phyloP scores from a whole-genome alignment of 768 basidiomycete species.

The Boletus rubroflammeus region DNA sequence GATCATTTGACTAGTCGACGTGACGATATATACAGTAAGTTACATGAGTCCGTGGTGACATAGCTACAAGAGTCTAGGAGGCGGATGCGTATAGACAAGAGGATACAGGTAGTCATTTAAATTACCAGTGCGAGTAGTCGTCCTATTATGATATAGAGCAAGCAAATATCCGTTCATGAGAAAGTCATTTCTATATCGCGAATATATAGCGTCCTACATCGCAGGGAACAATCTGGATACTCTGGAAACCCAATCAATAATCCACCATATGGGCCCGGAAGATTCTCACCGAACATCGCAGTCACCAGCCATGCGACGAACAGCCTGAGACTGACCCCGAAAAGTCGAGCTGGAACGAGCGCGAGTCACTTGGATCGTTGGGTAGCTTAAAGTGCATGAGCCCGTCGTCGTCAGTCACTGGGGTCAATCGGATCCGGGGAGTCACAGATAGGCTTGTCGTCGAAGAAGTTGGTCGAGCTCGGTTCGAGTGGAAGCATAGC shows the following conservation, averaged over 20 bases:
- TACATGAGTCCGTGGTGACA: constrained; percentile 5
- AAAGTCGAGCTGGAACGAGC: neutral
- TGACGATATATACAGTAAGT: neutral
- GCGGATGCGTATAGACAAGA: too few relatives aligned
- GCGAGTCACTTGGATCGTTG: neutral
- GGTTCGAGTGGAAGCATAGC: neutral
- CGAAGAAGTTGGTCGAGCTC: constrained; percentile 2
- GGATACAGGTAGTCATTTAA: constrained; percentile 5
- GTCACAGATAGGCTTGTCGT: constrained; percentile 18
- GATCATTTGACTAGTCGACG: neutral
- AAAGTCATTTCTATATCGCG: neutral
- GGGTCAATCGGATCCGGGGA: constrained; percentile 18
- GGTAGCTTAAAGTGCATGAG: neutral
- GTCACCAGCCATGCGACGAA: neutral
- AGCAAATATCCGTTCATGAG: neutral
- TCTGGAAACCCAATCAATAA: neutral
- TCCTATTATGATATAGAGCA: constrained; percentile 6
- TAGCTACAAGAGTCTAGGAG: constrained; percentile 5
- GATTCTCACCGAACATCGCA: neutral
- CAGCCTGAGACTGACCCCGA: neutral
- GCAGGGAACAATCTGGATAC: neutral
- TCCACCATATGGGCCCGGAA: neutral
- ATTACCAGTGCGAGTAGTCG: neutral
- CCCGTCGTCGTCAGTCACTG: neutral
- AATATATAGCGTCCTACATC: neutral